Evolutionary conservation across 78 protist genomes (phyloP), one percentile per base, ranked within the genome.

Genomic region (Capsaspora owczarzaki): DNA sequence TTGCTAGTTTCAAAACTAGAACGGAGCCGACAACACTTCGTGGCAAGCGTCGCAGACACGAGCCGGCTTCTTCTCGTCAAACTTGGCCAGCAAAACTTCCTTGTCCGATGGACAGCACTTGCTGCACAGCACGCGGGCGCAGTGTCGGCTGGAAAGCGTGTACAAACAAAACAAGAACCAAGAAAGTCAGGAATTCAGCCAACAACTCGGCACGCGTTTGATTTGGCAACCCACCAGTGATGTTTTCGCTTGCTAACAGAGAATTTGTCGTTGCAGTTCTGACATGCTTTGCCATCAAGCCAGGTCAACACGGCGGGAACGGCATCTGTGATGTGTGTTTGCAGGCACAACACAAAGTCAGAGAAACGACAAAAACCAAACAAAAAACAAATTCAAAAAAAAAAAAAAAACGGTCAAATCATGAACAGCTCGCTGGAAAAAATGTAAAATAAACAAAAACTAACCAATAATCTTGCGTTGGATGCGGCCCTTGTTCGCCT

Each of bases 61-160:
- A 14, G 12, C 43, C 25, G 72, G 43, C 72, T 63, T 63, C 43
- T 6, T 29, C 40, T 35, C 43, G 19, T 63, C 72, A 63, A 63
- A 63, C 41, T 63, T 63, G 72, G 23, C 10, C 23, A 63, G 27
- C 43, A 41, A 25, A 2, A 63, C 20, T 25, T 63, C 33, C 4
- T 25, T 8, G 33, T 20, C 3, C 41, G 72, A 63, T n/a, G n/a
- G n/a, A n/a, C n/a, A n/a, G 72, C 72, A 63, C 72, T 63, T 63
- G 35, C 40, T 35, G 72, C 72, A 63, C n/a, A 63, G 72, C 2
- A 35, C 10, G 72, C 72, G 72, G 23, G 43, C 72, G 72, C 72
- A 63, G 72, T 63, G 72, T 14, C 72, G 72, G 41, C 66, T 56
- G 66, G n/a, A 56, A 56, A n/a, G n/a, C n/a, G n/a, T n/a, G n/a